Conservation (phyloP, 2,329 filamentous ascomycete species). For the Diaporthe sp. region DNA sequence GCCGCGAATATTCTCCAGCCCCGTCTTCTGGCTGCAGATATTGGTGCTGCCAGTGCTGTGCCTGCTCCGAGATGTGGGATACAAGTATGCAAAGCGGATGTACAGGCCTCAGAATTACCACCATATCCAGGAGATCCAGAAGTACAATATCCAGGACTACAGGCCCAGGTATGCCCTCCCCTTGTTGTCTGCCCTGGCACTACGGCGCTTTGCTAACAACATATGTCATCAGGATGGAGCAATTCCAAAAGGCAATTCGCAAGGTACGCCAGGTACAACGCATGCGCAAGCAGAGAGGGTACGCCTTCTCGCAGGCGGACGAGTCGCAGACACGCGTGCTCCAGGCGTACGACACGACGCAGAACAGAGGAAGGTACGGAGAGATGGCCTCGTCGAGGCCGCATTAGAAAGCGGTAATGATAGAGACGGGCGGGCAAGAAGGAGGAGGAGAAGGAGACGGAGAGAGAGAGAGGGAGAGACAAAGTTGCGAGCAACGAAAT, state of each 20-base stretch:
- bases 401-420: slow-evolving; percentile 24
- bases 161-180: slow-evolving; percentile 79
- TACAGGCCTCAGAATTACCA: slow-evolving; percentile 97
- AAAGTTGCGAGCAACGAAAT: slow-evolving; percentile 16
- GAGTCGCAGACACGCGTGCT: slow-evolving; percentile 95
- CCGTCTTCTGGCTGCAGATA: slow-evolving; percentile 93
- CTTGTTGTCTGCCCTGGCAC: neutral
- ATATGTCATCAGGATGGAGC: slow-evolving; percentile 82
- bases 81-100: slow-evolving; percentile 99
- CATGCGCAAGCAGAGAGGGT: slow-evolving; percentile 99
- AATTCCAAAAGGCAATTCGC: slow-evolving; percentile 99
- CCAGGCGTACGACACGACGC: slow-evolving; percentile 97
- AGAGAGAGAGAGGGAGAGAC: neutral
- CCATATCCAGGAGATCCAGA: slow-evolving; percentile 99
- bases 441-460: neutral
- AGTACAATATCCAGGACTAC: slow-evolving; percentile 99
- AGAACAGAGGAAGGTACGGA: slow-evolving; percentile 90
- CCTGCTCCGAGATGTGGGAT: slow-evolving; percentile 88
- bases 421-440: neutral
- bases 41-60: slow-evolving; percentile 84
- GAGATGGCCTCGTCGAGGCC: slow-evolving; percentile 79
- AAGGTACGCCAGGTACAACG: slow-evolving; percentile 98
- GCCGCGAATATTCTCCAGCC: slow-evolving; percentile 82
- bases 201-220: neutral
- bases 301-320: slow-evolving; percentile 97